phyloP scores from a whole-genome alignment of 2,329 filamentous ascomycete genomes.

The Aureobasidium lini region DNA sequence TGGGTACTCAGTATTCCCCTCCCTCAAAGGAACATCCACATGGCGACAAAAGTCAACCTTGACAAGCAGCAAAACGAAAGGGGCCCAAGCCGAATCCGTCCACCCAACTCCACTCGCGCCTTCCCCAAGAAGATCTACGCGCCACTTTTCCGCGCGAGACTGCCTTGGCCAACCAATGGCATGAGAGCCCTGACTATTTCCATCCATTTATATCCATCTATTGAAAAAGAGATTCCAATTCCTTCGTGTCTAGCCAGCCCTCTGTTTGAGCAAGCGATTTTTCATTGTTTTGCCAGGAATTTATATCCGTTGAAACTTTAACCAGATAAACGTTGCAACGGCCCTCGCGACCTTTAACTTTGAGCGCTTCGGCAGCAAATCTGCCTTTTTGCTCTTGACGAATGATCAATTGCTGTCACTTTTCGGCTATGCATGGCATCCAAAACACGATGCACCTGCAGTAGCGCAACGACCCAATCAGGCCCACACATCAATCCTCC shows the following conservation, averaged over 20 bases:
- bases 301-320: not conserved
- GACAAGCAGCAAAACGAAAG: not conserved
- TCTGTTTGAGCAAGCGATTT: not conserved
- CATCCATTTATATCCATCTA: not conserved
- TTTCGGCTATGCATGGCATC: constrained; percentile 1
- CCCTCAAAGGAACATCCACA: not conserved
- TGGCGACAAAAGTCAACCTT: not conserved
- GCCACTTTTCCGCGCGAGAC: not conserved
- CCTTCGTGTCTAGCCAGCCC: not conserved
- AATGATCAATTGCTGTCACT: not conserved
- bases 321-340: not conserved
- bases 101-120: not conserved
- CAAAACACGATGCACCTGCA: constrained; percentile 6
- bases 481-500: not conserved
- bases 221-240: not conserved
- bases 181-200: not conserved
- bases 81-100: not conserved
- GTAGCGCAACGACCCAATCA: not conserved
- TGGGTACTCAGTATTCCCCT: not conserved
- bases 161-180: not conserved
- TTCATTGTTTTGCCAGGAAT: not conserved
- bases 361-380: not conserved
- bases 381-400: not conserved
- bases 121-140: constrained; percentile 2
- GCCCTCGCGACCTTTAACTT: not conserved